Evolutionary conservation across 176 grass and related monocot genomes (phyloP).

Genomic region (Eragrostis nindensis): DNA sequence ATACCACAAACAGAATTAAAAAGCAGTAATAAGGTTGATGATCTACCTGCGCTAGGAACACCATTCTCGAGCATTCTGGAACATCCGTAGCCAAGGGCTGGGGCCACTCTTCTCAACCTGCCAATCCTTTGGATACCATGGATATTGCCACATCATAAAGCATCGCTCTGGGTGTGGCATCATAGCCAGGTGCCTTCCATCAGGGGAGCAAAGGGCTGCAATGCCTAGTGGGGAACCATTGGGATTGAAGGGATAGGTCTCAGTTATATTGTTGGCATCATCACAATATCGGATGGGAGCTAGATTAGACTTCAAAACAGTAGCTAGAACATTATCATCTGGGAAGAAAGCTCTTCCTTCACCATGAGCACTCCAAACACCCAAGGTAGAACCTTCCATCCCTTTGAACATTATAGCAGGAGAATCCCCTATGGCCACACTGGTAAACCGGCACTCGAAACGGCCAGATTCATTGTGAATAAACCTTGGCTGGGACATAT

Average conservation of each 20-base stretch:
- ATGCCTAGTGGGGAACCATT: slow-evolving; percentile 92
- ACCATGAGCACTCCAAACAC: slow-evolving; percentile 84
- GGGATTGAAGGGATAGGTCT: slow-evolving; percentile 90
- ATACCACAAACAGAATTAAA: not conserved
- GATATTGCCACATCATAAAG: slow-evolving; percentile 99
- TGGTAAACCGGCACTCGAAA: slow-evolving; percentile 82
- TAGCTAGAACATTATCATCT: slow-evolving; percentile 58
- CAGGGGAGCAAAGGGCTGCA: slow-evolving; percentile 79
- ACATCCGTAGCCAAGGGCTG: slow-evolving; percentile 88
- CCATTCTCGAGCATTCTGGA: slow-evolving; percentile 91
- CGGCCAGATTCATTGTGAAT: slow-evolving; percentile 91
- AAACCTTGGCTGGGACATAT: slow-evolving; percentile 89
- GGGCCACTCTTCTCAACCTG: slow-evolving; percentile 70
- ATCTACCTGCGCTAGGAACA: slow-evolving; percentile 61
- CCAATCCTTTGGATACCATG: slow-evolving; percentile 95
- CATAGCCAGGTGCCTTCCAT: slow-evolving; percentile 93
- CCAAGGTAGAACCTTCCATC: slow-evolving; percentile 88
- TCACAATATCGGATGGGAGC: slow-evolving; percentile 79
- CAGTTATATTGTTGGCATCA: slow-evolving; percentile 68
- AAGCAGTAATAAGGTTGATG: not conserved
- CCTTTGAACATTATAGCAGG: slow-evolving; percentile 90
- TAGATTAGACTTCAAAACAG: slow-evolving; percentile 63
- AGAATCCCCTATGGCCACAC: slow-evolving; percentile 68
- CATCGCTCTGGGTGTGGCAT: slow-evolving; percentile 96
- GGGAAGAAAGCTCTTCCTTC: slow-evolving; percentile 86